These are phyloP conservation scores for Aechmea fasciata DNA, from an alignment of 176 grass and related monocot genomes.

Conservation along the genomic window DNA sequence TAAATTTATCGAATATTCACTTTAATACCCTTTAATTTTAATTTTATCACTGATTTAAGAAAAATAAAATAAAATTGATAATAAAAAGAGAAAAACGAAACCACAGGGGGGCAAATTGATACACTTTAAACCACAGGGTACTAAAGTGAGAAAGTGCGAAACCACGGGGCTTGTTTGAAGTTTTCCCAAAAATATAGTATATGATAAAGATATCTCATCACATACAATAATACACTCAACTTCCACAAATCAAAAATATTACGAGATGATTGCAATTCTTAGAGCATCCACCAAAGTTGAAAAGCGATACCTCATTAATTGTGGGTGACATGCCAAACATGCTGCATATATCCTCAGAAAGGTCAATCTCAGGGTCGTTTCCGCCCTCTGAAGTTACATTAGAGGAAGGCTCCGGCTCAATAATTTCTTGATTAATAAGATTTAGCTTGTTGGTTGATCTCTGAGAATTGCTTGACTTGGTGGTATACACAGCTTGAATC, in stretches of 20 bases:
- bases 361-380: constrained; percentile 50
- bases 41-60: no score
- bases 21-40: no score
- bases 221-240: background rate
- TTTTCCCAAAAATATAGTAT: no score
- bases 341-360: constrained; percentile 52
- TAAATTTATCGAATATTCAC: no score
- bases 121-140: no score
- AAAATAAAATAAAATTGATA: no score
- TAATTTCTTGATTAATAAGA: constrained; percentile 23
- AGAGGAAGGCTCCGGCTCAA: constrained; percentile 20
- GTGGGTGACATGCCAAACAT: constrained; percentile 49
- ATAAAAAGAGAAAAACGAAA: no score
- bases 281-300: background rate
- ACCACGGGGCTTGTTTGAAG: no score
- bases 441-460: constrained; percentile 15
- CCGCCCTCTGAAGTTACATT: constrained; percentile 17
- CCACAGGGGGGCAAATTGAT: no score
- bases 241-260: background rate
- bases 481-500: constrained; percentile 80
- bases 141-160: no score
- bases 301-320: constrained; percentile 61
- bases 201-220: no score
- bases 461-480: constrained; percentile 16
- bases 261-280: background rate